phyloP scores from a whole-genome alignment of 495 filamentous ascomycete species.

The Trichoderma asperelloides region DNA sequence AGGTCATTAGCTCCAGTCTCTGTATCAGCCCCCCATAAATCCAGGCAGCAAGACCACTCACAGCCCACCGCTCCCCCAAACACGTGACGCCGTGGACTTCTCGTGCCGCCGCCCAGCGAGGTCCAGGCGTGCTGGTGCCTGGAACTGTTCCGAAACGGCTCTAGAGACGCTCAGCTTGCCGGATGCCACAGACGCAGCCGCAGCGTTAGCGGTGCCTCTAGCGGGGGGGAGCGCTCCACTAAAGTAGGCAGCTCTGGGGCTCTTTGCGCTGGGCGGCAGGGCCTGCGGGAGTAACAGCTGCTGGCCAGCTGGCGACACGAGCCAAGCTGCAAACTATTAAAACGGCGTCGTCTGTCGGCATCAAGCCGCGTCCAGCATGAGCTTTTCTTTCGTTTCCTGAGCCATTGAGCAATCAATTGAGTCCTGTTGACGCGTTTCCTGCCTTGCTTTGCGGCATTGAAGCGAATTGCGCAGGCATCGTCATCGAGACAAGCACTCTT shows the following conservation, averaged over 20 bases:
- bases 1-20: neutral
- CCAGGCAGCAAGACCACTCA: slow-evolving; percentile 5
- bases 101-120: neutral
- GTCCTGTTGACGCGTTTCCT: neutral
- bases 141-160: neutral
- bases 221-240: neutral
- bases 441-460: neutral
- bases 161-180: neutral
- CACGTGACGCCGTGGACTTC: neutral
- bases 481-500: neutral
- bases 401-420: neutral
- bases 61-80: neutral
- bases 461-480: neutral
- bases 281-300: no score
- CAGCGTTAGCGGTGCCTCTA: neutral
- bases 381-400: neutral
- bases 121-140: slow-evolving; percentile 5
- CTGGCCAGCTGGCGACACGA: neutral
- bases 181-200: neutral
- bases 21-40: neutral
- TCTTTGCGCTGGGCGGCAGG: neutral
- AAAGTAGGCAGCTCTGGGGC: slow-evolving; percentile 4
- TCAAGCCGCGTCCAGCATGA: neutral
- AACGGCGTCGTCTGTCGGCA: neutral
- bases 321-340: neutral